phyloP scores from a whole-genome alignment of 306 rosid genomes.

The Purshia tridentata region DNA sequence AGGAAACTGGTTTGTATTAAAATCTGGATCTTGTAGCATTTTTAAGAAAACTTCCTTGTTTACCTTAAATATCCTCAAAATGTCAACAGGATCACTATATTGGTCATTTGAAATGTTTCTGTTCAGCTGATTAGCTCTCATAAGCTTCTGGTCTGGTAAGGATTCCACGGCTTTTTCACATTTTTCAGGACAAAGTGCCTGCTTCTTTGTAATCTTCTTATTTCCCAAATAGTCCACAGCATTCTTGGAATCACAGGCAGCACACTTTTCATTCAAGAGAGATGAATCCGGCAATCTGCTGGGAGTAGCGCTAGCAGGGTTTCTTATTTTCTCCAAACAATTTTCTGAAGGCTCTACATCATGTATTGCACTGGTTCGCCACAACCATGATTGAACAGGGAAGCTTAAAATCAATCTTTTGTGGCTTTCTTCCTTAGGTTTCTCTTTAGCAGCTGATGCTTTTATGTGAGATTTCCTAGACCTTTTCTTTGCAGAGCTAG shows the following conservation, averaged over 20 bases:
- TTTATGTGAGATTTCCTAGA: constrained; percentile 28
- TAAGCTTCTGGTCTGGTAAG: constrained; percentile 14
- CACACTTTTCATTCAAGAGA: constrained; percentile 7
- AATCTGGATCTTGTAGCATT: constrained; percentile 46
- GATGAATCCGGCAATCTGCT: neutral
- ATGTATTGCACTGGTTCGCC: constrained; percentile 24
- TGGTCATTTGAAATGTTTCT: constrained; percentile 29
- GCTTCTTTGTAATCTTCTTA: neutral
- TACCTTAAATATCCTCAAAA: constrained; percentile 46
- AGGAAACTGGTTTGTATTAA: constrained; percentile 24
- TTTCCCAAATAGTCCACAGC: no score
- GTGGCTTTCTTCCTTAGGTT: constrained; percentile 30
- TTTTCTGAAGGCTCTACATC: constrained; percentile 34
- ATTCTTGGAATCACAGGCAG: neutral
- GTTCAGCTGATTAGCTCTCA: constrained; percentile 24
- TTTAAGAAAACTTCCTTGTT: constrained; percentile 71
- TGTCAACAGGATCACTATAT: constrained; percentile 44
- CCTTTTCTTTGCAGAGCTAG: constrained; percentile 24
- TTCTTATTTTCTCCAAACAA: constrained; percentile 9
- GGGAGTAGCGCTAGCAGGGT: neutral
- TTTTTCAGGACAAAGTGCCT: constrained; percentile 29
- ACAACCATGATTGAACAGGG: constrained; percentile 28
- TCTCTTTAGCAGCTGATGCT: constrained; percentile 22
- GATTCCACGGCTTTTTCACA: constrained; percentile 27
- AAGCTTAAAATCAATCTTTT: constrained; percentile 36